These are phyloP conservation scores for Aphanocladium album DNA, from an alignment of 2,329 filamentous ascomycete species.

Conservation along the genomic window DNA sequence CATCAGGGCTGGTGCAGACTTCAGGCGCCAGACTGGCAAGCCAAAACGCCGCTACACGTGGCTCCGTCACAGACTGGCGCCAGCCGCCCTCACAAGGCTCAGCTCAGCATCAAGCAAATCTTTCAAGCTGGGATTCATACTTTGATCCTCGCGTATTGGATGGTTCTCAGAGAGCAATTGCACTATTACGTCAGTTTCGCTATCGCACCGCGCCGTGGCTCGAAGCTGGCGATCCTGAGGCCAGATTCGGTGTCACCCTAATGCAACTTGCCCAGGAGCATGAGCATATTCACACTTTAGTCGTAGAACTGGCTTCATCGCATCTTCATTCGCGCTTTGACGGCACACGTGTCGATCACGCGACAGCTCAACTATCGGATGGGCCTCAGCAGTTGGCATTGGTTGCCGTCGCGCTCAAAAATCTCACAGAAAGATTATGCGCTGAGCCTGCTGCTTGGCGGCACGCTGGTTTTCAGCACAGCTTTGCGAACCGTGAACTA, in stretches of 20 bases:
- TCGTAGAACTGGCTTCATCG: slow-evolving; percentile 12
- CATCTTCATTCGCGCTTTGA: not conserved
- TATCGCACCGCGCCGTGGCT: slow-evolving; percentile 21
- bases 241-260: slow-evolving; percentile 15
- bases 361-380: not conserved
- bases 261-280: slow-evolving; percentile 17
- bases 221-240: slow-evolving; percentile 16
- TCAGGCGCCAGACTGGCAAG: not conserved
- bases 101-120: not conserved
- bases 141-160: slow-evolving; percentile 14
- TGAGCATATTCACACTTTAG: slow-evolving; percentile 3
- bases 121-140: slow-evolving; percentile 18
- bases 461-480: not conserved
- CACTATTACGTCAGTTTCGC: slow-evolving; percentile 17
- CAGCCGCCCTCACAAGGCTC: not conserved
- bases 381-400: not conserved
- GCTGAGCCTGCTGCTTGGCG: slow-evolving; percentile 10
- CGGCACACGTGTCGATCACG: not conserved
- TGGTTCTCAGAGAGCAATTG: slow-evolving; percentile 9
- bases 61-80: not conserved
- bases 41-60: not conserved
- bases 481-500: not conserved
- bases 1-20: not conserved
- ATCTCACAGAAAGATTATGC: not conserved
- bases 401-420: not conserved